Evolutionary conservation across 805 yeast genomes (phyloP), one percentile per base, ranked within the genome.

Genomic region (Phaffomyces antillensis): DNA sequence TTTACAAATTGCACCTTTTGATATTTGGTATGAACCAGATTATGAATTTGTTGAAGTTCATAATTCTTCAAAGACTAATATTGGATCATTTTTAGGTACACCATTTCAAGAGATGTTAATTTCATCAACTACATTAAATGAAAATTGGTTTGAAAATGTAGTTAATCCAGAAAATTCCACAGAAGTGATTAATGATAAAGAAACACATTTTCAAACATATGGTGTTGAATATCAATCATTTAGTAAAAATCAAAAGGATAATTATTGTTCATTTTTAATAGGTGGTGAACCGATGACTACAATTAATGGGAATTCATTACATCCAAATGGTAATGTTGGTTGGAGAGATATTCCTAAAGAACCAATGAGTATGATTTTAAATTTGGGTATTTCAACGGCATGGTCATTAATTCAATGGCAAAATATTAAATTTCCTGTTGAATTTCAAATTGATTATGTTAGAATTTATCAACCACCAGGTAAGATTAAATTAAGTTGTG

Each of bases 71-170:
- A 61, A 37, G 38, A 3, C 37, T 2, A 62, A 81, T 13, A 86
- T 89, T 90, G 91, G 90, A 63, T 72, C 87, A 1, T 90, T 87
- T 65, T 72, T 86, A 28, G 99, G 98, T 48, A 96, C 96, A 40
- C 96, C 96, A 1, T 79, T 73, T 66, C 98, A 91, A 68, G 91
- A 91, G 66, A 97, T 96, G 41, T 74, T 91, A 17, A 87, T 70
- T 91, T 53, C 67, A 26, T 68, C 78, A 2, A 49, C 66, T 13
- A 68, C 16, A 57, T 36, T 74, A 57, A 90, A 89, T 63, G 71
- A 78, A 3, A 69, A 79, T 0, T 91, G 98, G 97, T 90, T 85
- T 63, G 82, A 87, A 59, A 63, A 58, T 47, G 87, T 87, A 39
- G 74, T 42, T 30, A 39, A 46, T 26, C 45, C 49, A 5, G 18